phyloP scores from a whole-genome alignment of 2,329 filamentous ascomycete genomes.

The Ophiostoma populinum region DNA sequence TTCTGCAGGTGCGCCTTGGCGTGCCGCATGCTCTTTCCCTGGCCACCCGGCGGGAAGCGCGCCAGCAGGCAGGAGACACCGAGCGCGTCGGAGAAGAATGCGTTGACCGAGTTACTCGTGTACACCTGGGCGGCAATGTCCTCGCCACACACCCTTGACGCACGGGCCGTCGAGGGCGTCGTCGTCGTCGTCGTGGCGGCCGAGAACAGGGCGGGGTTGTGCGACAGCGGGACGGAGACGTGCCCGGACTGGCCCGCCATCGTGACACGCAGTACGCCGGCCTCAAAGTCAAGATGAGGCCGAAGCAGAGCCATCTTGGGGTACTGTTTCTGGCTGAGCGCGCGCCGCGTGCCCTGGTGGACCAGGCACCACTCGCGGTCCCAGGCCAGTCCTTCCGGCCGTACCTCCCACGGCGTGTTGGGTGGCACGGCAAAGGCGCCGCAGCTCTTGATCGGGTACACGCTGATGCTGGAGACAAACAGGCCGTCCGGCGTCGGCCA shows the following conservation, averaged over 20 bases:
- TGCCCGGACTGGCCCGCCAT: constrained; percentile 23
- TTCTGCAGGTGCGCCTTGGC: constrained; percentile 54
- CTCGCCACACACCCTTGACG: constrained; percentile 71
- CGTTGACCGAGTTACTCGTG: constrained; percentile 42
- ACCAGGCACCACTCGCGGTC: constrained; percentile 94
- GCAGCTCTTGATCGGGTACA: constrained; percentile 94
- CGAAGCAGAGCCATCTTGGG: constrained; percentile 73
- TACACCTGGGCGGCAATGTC: constrained; percentile 56
- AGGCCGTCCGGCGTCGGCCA: not conserved
- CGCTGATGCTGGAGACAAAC: constrained; percentile 30
- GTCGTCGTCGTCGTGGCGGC: not conserved
- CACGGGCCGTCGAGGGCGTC: constrained; percentile 21
- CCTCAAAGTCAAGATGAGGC: constrained; percentile 54
- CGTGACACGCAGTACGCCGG: constrained; percentile 45
- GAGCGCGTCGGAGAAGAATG: constrained; percentile 62
- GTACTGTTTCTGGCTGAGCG: constrained; percentile 75
- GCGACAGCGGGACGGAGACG: constrained; percentile 45
- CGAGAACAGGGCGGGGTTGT: constrained; percentile 40
- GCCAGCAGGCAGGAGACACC: constrained; percentile 70
- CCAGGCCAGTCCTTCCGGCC: constrained; percentile 72
- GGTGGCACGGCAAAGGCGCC: constrained; percentile 56
- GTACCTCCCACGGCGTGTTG: constrained; percentile 54
- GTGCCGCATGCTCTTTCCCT: constrained; percentile 42
- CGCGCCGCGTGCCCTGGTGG: constrained; percentile 68
- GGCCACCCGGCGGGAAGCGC: constrained; percentile 56